Evolutionary conservation across 1,284 basidiomycete species (phyloP).

Genomic region (Coniferiporia weirii): DNA sequence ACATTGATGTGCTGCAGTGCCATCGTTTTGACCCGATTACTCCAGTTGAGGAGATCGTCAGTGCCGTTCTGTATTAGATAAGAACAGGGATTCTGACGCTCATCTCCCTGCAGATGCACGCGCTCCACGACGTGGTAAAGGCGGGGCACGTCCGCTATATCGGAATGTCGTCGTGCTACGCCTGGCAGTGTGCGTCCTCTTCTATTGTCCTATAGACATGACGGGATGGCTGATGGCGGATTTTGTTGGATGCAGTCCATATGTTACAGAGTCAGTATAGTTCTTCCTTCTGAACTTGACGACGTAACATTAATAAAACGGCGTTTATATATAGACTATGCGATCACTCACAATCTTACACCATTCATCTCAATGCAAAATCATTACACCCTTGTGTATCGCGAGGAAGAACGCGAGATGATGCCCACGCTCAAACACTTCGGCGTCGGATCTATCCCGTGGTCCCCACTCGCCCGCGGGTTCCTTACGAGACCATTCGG

Average conservation of each 20-base stretch:
- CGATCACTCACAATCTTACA: slow-evolving; percentile 50
- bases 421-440: slow-evolving; percentile 46
- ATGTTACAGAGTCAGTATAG: slow-evolving; percentile 31
- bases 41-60: slow-evolving; percentile 23
- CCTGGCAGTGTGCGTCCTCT: slow-evolving; percentile 31
- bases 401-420: slow-evolving; percentile 71
- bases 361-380: slow-evolving; percentile 73
- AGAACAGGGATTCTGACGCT: background rate
- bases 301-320: slow-evolving; percentile 27
- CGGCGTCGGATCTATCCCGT: slow-evolving; percentile 37
- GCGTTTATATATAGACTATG: slow-evolving; percentile 39
- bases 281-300: background rate
- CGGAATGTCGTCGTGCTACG: slow-evolving; percentile 40
- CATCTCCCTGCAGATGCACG: slow-evolving; percentile 38
- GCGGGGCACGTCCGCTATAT: slow-evolving; percentile 42
- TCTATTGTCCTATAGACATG: background rate
- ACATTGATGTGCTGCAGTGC: slow-evolving; percentile 39
- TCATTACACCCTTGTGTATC: slow-evolving; percentile 50
- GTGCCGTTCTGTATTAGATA: background rate
- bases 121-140: slow-evolving; percentile 43
- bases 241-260: slow-evolving; percentile 25
- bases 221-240: background rate
- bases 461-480: slow-evolving; percentile 47
- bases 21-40: slow-evolving; percentile 25
- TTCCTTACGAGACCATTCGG: slow-evolving; percentile 31